phyloP scores from a whole-genome alignment of 768 basidiomycete genomes.

The Lentinula detonsa region DNA sequence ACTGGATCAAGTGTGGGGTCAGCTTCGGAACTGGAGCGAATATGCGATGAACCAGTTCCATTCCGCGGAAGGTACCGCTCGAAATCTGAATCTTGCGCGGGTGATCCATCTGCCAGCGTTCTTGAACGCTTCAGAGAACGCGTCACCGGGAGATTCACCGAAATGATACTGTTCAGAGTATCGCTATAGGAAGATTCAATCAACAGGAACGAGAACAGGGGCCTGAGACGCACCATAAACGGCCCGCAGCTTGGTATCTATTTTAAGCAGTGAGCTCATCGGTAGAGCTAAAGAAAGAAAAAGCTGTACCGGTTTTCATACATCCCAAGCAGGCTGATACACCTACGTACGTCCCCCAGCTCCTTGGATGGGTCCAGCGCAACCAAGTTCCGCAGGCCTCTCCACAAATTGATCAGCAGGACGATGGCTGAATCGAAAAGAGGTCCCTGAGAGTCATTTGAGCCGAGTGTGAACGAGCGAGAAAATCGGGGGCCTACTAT shows the following conservation, averaged over 20 bases:
- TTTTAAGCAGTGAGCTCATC: not conserved
- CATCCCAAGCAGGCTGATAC: conserved; percentile 11
- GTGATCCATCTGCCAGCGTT: not conserved
- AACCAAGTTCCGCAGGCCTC: conserved; percentile 30
- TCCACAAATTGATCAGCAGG: conserved; percentile 44
- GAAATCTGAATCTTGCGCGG: not conserved
- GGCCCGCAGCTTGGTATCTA: conserved; percentile 42
- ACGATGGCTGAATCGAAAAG: conserved; percentile 38
- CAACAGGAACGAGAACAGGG: not conserved
- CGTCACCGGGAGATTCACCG: not conserved
- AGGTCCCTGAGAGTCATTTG: not conserved
- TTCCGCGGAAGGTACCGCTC: not conserved
- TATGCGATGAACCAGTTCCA: not conserved
- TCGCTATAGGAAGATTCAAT: not conserved
- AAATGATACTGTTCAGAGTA: not conserved
- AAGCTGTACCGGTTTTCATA: not conserved
- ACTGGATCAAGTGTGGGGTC: not conserved
- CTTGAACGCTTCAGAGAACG: not conserved
- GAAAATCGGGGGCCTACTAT: not conserved
- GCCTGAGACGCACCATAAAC: conserved; percentile 34
- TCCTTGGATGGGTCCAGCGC: conserved; percentile 35
- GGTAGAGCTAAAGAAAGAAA: not conserved
- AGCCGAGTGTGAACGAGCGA: not conserved
- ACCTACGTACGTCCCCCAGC: conserved; percentile 46
- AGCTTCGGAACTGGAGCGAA: not conserved